Evolutionary conservation across 768 basidiomycete genomes (phyloP), one percentile per base, ranked within the genome.

Genomic region (Lyophyllum atratum): DNA sequence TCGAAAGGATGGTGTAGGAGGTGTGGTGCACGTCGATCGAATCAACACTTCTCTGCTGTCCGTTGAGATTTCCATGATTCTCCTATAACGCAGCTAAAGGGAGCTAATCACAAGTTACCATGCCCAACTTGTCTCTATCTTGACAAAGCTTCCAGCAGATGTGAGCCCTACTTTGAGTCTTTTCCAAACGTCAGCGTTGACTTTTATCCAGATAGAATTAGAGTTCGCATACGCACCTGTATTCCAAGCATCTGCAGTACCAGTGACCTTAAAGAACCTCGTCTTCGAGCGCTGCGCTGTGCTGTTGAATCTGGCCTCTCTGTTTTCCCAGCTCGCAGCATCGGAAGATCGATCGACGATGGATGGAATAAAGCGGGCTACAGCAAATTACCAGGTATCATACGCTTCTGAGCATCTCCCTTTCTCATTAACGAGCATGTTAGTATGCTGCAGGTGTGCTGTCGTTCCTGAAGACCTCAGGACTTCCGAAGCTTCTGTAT

Each of bases 351-450:
- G 92, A 59, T 83, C 85, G 19, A 81, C 69, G 15, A 73, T 78
- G 14, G 90, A 93, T n/a, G 94, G 94, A 4, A 86, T 97, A 51
- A 96, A 92, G 66, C 84, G 89, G 10, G 90, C 92, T 0, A 83
- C 83, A 22, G 75, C 78, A 15, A 75, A 84, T 62, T 92, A 86
- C 68, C 90, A 92, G 80, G 93, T 87, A 57, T 49, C 3, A 67
- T 59, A 24, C 47, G 15, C 43, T n/a, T 33, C 43, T 7, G 25
- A 19, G 28, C 11, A 19, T 28, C 28, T 26, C 28, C 9, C 17
- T 25, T 25, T 28, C 17, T 39, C 46, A 43, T 42, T 49, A 11
- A 43, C 8, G n/a, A 25, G 33, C 22, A 43, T 34, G n/a, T 7
- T 61, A 79, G 92, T 81, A 78, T 58, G 86, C 90, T 4, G 90